Evolutionary conservation across 176 grass and related monocot species (phyloP).

Genomic region (Hordeum marinum): DNA sequence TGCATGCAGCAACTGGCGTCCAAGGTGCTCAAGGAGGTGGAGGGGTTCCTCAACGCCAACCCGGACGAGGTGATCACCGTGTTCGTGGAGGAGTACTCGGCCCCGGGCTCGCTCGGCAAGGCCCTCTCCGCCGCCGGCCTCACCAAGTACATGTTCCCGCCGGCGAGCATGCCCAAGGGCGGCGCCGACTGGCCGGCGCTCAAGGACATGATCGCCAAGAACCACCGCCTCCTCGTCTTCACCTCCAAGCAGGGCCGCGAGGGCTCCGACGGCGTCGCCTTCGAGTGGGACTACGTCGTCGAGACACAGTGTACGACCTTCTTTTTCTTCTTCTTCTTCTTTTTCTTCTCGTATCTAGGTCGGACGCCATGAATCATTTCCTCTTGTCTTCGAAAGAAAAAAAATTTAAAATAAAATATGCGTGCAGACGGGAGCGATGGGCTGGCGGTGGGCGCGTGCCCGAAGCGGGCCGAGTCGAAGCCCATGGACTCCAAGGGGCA

Average conservation of each 20-base stretch:
- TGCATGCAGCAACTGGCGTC: slow-evolving; percentile 39
- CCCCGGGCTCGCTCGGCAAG: slow-evolving; percentile 30
- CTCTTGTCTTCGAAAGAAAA: not conserved
- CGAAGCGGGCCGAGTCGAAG: slow-evolving; percentile 41
- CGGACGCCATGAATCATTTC: not conserved
- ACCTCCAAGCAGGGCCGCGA: slow-evolving; percentile 65
- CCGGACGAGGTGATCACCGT: slow-evolving; percentile 64
- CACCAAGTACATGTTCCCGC: slow-evolving; percentile 49
- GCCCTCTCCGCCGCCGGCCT: slow-evolving; percentile 48
- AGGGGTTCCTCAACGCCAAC: slow-evolving; percentile 58
- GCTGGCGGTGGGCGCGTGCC: slow-evolving; percentile 27
- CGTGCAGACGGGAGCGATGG: slow-evolving; percentile 57
- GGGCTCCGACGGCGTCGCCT: slow-evolving; percentile 36
- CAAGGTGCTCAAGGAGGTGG: slow-evolving; percentile 53
- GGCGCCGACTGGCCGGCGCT: slow-evolving; percentile 65
- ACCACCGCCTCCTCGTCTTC: slow-evolving; percentile 68
- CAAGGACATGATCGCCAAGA: slow-evolving; percentile 55
- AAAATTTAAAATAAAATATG: not conserved
- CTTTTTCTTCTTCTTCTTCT: no score
- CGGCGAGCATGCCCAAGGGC: slow-evolving; percentile 41
- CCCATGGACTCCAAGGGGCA: slow-evolving; percentile 50
- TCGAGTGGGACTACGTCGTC: slow-evolving; percentile 68
- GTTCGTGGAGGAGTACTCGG: slow-evolving; percentile 78
- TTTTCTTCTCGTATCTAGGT: not conserved
- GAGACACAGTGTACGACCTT: slow-evolving; percentile 52